These are phyloP conservation scores for Geotrichum europaeum DNA, from an alignment of 1,139 yeast species.

Conservation along the genomic window DNA sequence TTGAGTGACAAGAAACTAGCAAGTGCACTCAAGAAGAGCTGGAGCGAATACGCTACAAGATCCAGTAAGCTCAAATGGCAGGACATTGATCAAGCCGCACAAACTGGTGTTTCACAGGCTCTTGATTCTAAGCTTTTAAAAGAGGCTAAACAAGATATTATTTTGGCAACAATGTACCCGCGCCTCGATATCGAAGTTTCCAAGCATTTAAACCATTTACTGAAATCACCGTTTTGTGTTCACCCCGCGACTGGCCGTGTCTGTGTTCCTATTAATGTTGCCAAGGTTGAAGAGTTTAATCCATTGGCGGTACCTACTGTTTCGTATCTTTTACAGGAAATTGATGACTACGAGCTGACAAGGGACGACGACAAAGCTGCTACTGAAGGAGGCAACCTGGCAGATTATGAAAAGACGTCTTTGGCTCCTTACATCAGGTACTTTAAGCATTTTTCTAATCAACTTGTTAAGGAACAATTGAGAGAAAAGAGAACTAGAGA, in stretches of 20 bases:
- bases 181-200: constrained; percentile 92
- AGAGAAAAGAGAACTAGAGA: constrained; percentile 21
- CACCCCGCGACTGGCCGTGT: constrained; percentile 96
- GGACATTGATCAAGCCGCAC: constrained; percentile 63
- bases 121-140: constrained; percentile 39
- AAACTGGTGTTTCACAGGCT: constrained; percentile 42
- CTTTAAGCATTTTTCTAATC: constrained; percentile 59
- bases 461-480: constrained; percentile 51
- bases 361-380: constrained; percentile 36
- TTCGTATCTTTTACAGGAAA: constrained; percentile 50
- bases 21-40: constrained; percentile 44
- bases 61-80: constrained; percentile 47
- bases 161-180: constrained; percentile 79
- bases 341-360: constrained; percentile 41
- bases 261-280: constrained; percentile 86
- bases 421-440: constrained; percentile 69
- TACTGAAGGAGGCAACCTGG: constrained; percentile 27
- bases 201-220: constrained; percentile 78
- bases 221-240: constrained; percentile 96
- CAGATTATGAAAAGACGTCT: constrained; percentile 60
- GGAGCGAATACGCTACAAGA: constrained; percentile 16
- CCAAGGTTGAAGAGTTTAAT: constrained; percentile 51
- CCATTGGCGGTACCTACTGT: constrained; percentile 81
- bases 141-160: constrained; percentile 79
- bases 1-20: constrained; percentile 55